Base-by-base conservation (phyloP, 192 early-diverging fungal species). In the Powellomyces hirtus region DNA sequence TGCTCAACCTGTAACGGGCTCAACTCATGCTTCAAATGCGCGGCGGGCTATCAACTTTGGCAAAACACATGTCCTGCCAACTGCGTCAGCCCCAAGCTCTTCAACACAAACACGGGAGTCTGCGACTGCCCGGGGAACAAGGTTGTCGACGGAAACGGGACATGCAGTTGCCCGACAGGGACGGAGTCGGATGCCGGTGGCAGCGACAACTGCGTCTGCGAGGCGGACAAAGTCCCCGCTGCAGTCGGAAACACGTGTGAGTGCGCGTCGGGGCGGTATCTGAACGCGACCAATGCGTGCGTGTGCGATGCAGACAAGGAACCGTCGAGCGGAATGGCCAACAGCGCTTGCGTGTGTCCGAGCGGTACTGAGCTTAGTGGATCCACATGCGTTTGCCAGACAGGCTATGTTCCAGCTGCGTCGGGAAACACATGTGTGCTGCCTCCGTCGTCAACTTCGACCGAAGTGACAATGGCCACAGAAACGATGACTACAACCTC, bases 1-100 rank as follows among this genome's bases (percentile, higher is more conserved):
- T 66, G 64, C 34, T 20, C 64, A 4, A 66, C 52, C 5, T 66
- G 64, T 38, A 66, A 56, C 52, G 64, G 51, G n/a, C 7, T 36
- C 31, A 38, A 56, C 26, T 5, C 20, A n/a, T 66, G 64, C 64
- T 66, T 66, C 50, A 53, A 24, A 13, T 66, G 64, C 36, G 33
- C 16, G 18, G 24, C n/a, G 18, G 51, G 64, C 13, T 55, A 66
- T 27, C 22, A 29, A 5, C 52, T 55, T 22, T 66, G 53, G 62
- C 44, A 60, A 6, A 60, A 60, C 29, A 36, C 33, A 34, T 60
- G 59, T 37, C 16, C 38, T 7, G 36, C 35, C 16, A 22, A 60
- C 29, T 60, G 59, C 59, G 36, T 60, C 3, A 33, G n/a, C 1
- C 59, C 59, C 4, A 40, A 36, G 38, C 16, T 37, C 6, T 38